phyloP scores from a whole-genome alignment of 148 eudicot species.

The Rhododendron simsii region DNA sequence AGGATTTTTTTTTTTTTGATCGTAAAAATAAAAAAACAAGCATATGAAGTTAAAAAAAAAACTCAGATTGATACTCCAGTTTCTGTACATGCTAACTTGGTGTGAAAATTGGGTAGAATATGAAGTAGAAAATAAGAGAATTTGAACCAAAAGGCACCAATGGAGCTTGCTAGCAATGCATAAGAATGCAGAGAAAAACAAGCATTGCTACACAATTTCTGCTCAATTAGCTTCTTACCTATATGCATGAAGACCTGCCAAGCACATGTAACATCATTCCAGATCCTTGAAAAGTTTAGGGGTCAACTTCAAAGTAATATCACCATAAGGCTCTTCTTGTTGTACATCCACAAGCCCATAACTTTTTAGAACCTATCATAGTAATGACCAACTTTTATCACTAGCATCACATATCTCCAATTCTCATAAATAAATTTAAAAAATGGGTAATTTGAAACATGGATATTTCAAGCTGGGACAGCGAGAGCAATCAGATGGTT shows the following conservation, averaged over 20 bases:
- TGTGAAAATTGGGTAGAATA: background rate
- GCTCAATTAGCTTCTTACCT: constrained; percentile 11
- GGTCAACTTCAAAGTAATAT: constrained; percentile 55
- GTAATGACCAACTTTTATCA: background rate
- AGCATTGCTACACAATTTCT: background rate
- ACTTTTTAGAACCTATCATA: constrained; percentile 53
- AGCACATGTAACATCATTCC: constrained; percentile 18
- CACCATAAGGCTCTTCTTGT: constrained; percentile 69
- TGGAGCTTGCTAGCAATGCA: background rate
- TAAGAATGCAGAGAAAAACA: background rate
- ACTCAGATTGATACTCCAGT: background rate
- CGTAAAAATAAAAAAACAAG: too few species aligned
- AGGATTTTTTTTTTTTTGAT: background rate
- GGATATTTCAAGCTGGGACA: background rate
- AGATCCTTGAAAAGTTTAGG: constrained; percentile 35
- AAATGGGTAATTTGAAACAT: background rate
- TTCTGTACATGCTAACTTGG: background rate
- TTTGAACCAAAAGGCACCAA: background rate
- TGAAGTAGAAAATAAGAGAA: background rate
- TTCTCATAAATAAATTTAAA: background rate
- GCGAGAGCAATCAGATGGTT: constrained; percentile 1
- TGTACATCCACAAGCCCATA: constrained; percentile 48
- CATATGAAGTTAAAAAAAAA: too few species aligned
- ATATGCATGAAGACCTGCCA: constrained; percentile 6
- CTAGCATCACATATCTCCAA: background rate